These are phyloP conservation scores for Senecio squalidus DNA, from an alignment of 140 eudicot species.

Conservation along the genomic window DNA sequence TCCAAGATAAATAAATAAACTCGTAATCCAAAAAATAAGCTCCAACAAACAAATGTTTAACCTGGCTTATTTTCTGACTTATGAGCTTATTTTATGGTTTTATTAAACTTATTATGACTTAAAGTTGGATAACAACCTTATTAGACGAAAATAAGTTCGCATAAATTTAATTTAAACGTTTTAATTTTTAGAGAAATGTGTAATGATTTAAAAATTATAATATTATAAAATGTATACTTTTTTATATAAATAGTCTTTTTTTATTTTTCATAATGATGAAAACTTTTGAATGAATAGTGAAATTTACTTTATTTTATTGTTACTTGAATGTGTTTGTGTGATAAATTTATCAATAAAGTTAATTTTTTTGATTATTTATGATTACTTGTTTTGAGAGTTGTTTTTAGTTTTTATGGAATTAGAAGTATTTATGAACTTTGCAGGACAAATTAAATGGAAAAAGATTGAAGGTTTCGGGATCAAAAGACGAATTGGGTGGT, in stretches of 20 bases:
- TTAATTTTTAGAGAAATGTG: no score
- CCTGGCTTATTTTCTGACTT: background rate
- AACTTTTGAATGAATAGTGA: background rate
- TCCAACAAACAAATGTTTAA: background rate
- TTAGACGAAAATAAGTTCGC: no score
- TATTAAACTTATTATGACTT: no score
- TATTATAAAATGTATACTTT: no score
- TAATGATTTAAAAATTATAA: no score
- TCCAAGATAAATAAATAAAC: no score
- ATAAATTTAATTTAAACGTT: no score
- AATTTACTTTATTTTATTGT: background rate
- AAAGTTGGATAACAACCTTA: no score
- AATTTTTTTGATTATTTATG: no score
- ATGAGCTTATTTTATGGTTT: background rate
- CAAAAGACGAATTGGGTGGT: constrained; percentile 41
- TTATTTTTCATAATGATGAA: background rate
- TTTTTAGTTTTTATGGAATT: background rate
- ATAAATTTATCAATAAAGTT: background rate
- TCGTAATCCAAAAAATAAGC: no score
- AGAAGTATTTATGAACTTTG: background rate
- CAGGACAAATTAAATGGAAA: constrained; percentile 53
- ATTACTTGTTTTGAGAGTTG: no score
- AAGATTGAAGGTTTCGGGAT: constrained; percentile 42
- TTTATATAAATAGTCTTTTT: no score
- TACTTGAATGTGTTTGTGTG: constrained; percentile 1